These are phyloP conservation scores for Aurinia saxatilis DNA, from an alignment of 345 rosid species.

Conservation along the genomic window DNA sequence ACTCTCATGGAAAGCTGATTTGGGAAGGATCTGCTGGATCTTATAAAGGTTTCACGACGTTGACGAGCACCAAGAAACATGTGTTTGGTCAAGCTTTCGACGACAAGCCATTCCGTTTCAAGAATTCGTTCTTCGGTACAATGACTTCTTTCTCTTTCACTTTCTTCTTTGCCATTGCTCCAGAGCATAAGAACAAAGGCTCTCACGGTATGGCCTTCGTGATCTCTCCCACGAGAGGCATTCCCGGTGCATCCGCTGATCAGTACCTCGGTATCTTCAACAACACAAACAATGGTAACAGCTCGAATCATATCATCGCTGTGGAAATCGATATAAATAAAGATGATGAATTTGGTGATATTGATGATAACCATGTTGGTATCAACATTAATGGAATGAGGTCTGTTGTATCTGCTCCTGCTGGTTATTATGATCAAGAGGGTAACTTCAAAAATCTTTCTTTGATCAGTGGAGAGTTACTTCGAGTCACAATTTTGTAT, in stretches of 20 bases:
- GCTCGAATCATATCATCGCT: background rate
- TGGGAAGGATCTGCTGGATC: background rate
- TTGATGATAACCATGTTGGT: slow-evolving; percentile 44
- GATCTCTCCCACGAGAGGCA: background rate
- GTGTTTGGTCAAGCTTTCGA: background rate
- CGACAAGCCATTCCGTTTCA: background rate
- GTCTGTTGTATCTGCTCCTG: slow-evolving; percentile 32
- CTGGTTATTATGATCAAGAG: slow-evolving; percentile 30
- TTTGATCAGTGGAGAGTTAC: slow-evolving; percentile 33
- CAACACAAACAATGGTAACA: background rate
- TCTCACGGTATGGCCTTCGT: background rate
- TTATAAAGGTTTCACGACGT: background rate
- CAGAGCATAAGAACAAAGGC: background rate
- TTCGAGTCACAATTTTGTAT: slow-evolving; percentile 48
- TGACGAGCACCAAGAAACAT: background rate
- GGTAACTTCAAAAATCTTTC: slow-evolving; percentile 18
- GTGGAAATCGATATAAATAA: background rate
- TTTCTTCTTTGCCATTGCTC: background rate
- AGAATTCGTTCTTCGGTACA: background rate
- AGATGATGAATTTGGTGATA: slow-evolving; percentile 11
- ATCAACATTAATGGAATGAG: slow-evolving; percentile 39
- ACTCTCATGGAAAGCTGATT: background rate
- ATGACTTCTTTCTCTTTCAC: background rate
- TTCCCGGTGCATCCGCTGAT: slow-evolving; percentile 8
- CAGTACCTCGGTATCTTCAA: background rate